Evolutionary conservation across 441 rosid genomes (phyloP).

Genomic region (Iberis amara): DNA sequence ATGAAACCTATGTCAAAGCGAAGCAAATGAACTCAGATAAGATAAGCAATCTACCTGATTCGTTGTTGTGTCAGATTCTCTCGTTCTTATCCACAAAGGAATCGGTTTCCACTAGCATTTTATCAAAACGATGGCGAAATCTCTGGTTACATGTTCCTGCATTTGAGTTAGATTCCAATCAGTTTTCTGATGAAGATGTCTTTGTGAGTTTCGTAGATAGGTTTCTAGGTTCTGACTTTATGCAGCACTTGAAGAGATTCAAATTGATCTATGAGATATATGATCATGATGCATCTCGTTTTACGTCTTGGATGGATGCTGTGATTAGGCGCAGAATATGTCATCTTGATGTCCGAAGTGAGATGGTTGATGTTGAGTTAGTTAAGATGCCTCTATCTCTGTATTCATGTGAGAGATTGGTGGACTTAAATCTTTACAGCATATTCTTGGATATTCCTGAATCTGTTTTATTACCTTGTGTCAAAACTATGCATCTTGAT

Average conservation of each 20-base stretch:
- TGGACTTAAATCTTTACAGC: not conserved
- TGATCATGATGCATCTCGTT: constrained; percentile 20
- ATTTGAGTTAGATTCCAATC: constrained; percentile 19
- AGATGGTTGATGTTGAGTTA: not conserved
- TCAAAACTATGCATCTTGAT: constrained; percentile 7
- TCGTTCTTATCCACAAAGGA: constrained; percentile 21
- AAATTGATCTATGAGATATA: constrained; percentile 13
- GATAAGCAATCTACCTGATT: constrained; percentile 27
- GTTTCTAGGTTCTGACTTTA: constrained; percentile 11
- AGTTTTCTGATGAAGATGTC: not conserved
- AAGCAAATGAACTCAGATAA: constrained; percentile 12
- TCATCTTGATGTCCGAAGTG: constrained; percentile 5
- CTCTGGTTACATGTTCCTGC: constrained; percentile 23
- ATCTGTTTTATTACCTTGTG: constrained; percentile 18
- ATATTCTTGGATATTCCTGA: constrained; percentile 1
- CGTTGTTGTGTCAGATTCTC: constrained; percentile 24
- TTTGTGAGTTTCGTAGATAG: constrained; percentile 16
- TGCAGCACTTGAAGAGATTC: constrained; percentile 12
- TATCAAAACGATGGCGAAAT: constrained; percentile 22
- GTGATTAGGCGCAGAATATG: constrained; percentile 14
- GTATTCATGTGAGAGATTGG: constrained; percentile 20
- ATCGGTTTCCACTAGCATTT: constrained; percentile 21
- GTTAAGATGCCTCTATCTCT: constrained; percentile 23
- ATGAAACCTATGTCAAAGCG: constrained; percentile 2
- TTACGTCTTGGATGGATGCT: constrained; percentile 22